These are phyloP conservation scores for Penicillium sp. DNA, from an alignment of 2,329 filamentous ascomycete genomes.

Conservation along the genomic window DNA sequence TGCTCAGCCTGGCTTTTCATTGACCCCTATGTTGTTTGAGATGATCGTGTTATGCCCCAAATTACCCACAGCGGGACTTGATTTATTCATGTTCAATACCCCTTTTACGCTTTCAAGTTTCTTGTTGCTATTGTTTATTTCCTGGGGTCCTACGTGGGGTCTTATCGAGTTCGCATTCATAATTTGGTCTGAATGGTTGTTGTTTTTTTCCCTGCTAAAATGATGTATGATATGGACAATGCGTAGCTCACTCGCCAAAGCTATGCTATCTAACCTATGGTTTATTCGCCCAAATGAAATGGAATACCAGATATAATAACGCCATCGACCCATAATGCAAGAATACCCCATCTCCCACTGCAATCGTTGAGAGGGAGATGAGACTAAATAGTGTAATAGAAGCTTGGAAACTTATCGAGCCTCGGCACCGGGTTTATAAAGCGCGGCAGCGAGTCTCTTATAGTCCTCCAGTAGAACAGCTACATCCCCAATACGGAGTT, in stretches of 20 bases:
- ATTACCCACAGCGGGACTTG: not conserved
- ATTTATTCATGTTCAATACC: conserved; percentile 13
- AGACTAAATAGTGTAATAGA: not conserved
- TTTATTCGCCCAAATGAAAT: conserved; percentile 6
- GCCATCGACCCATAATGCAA: conserved; percentile 16
- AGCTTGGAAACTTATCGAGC: conserved; percentile 10
- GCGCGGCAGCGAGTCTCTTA: conserved; percentile 56
- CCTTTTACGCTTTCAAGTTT: not conserved
- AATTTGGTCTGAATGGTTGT: not conserved
- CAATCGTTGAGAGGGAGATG: not conserved
- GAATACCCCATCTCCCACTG: not conserved
- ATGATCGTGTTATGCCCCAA: not conserved
- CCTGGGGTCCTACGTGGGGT: not conserved
- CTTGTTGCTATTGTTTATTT: not conserved
- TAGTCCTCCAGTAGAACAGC: conserved; percentile 65
- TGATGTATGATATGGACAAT: conserved; percentile 14
- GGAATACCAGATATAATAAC: conserved; percentile 9
- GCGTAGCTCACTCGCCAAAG: conserved; percentile 3
- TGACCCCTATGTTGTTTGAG: conserved; percentile 2
- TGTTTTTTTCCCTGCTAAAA: conserved; percentile 3
- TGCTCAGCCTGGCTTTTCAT: not conserved
- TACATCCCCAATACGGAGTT: conserved; percentile 65
- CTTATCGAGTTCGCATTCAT: not conserved
- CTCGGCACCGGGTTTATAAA: conserved; percentile 43
- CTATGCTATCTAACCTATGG: conserved; percentile 5